These are phyloP conservation scores for Conticribra weissflogii DNA, from an alignment of 108 stramenopile species.

Conservation along the genomic window DNA sequence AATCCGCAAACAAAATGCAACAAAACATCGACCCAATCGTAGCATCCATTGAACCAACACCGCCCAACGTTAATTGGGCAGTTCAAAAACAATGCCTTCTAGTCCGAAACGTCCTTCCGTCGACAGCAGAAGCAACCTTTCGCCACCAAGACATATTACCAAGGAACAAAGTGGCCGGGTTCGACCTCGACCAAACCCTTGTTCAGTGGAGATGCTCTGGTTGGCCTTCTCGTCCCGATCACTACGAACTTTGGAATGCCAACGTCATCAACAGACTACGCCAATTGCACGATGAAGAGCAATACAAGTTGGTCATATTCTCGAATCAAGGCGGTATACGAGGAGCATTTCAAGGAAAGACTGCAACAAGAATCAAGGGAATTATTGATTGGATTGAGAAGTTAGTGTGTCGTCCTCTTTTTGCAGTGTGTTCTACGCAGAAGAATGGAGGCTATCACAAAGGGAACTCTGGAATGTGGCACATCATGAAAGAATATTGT, in stretches of 20 bases:
- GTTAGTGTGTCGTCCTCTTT: conserved; percentile 63
- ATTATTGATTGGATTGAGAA: conserved; percentile 77
- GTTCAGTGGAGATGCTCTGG: conserved; percentile 57
- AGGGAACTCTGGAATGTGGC: conserved; percentile 69
- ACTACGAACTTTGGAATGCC: conserved; percentile 77
- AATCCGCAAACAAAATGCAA: neutral
- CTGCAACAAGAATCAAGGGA: conserved; percentile 60
- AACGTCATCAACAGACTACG: conserved; percentile 57
- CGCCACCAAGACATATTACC: conserved; percentile 14
- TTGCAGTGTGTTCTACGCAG: conserved; percentile 63
- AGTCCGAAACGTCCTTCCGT: conserved; percentile 13
- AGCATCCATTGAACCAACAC: conserved; percentile 19
- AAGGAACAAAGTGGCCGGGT: conserved; percentile 67
- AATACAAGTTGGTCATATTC: conserved; percentile 67
- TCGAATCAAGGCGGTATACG: conserved; percentile 83
- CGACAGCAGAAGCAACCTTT: too few species aligned
- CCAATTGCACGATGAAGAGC: conserved; percentile 58
- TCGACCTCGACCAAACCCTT: conserved; percentile 84
- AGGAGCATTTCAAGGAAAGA: conserved; percentile 68
- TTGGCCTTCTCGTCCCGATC: conserved; percentile 60
- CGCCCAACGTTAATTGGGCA: conserved; percentile 30
- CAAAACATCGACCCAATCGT: conserved; percentile 25
- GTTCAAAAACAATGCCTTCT: conserved; percentile 45
- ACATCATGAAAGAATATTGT: conserved; percentile 49
- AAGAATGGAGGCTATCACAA: conserved; percentile 76